A percentile compares a stretch with the other conserved stretches of the same genome.
Evolutionary conservation across 2,329 filamentous ascomycete genomes (phyloP).

Genomic region (Penicillium sclerotiorum): DNA sequence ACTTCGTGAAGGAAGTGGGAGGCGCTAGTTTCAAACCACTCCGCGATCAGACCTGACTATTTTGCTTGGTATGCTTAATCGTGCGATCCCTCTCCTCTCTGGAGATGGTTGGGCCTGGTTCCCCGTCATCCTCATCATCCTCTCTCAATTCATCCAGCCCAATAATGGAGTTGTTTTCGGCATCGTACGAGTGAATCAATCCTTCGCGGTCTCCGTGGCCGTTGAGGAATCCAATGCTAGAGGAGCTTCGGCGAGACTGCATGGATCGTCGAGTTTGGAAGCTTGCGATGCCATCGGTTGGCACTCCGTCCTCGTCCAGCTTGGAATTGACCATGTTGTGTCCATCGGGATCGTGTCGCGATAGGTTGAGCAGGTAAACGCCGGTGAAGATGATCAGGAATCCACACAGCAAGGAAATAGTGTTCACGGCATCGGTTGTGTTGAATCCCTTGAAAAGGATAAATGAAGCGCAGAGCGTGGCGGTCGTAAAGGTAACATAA

Average conservation of each 20-base stretch:
- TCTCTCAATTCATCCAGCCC: slow-evolving; percentile 78
- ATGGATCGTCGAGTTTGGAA: slow-evolving; percentile 90
- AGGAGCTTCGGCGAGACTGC: slow-evolving; percentile 78
- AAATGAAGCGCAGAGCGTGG: slow-evolving; percentile 90
- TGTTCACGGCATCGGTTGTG: slow-evolving; percentile 88
- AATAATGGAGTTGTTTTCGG: slow-evolving; percentile 72
- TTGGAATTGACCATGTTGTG: slow-evolving; percentile 64
- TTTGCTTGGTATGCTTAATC: slow-evolving; percentile 33
- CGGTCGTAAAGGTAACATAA: slow-evolving; percentile 96
- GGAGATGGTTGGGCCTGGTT: slow-evolving; percentile 40
- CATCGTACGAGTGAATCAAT: slow-evolving; percentile 85
- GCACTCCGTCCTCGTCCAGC: slow-evolving; percentile 67
- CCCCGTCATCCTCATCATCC: slow-evolving; percentile 66
- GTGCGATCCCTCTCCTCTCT: slow-evolving; percentile 28
- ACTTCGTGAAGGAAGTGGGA: slow-evolving; percentile 27
- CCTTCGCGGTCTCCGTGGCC: slow-evolving; percentile 70
- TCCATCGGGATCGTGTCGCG: slow-evolving; percentile 84
- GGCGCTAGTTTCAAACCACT: slow-evolving; percentile 14
- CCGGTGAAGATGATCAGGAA: slow-evolving; percentile 95
- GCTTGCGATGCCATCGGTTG: slow-evolving; percentile 87
- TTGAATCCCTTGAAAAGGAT: slow-evolving; percentile 97
- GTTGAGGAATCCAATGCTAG: slow-evolving; percentile 61
- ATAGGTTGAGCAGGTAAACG: slow-evolving; percentile 95
- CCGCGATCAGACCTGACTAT: slow-evolving; percentile 30
- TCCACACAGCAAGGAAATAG: slow-evolving; percentile 85